A percentile compares a stretch with the other conserved stretches of the same genome.
phyloP scores from a whole-genome alignment of 1,284 basidiomycete genomes.

The Neotropicomus parvogracilis region DNA sequence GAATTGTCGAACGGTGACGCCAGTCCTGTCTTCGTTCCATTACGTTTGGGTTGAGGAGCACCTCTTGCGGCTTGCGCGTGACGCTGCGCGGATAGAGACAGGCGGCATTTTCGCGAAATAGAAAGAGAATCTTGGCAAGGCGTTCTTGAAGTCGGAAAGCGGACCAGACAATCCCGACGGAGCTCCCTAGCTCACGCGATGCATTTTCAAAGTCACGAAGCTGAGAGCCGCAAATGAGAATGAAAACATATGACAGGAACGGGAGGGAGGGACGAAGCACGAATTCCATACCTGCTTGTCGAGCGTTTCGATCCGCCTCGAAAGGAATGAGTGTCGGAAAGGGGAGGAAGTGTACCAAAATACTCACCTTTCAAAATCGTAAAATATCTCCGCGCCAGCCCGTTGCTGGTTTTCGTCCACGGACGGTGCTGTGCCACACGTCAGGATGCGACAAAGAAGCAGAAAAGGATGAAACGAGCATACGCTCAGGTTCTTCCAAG shows the following conservation, averaged over 20 bases:
- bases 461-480: background rate
- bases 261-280: too few relatives aligned
- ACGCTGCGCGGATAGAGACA: slow-evolving; percentile 32
- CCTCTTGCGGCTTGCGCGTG: slow-evolving; percentile 24
- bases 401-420: slow-evolving; percentile 27
- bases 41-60: slow-evolving; percentile 28
- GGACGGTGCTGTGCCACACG: slow-evolving; percentile 15
- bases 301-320: slow-evolving; percentile 30
- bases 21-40: slow-evolving; percentile 27
- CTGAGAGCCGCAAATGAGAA: slow-evolving; percentile 9
- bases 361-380: slow-evolving; percentile 24
- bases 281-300: slow-evolving; percentile 30
- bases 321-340: background rate
- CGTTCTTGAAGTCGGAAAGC: slow-evolving; percentile 33
- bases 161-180: slow-evolving; percentile 34
- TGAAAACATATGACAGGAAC: background rate
- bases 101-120: slow-evolving; percentile 35
- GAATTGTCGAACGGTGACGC: slow-evolving; percentile 20
- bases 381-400: slow-evolving; percentile 23
- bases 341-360: background rate
- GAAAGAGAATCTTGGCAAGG: slow-evolving; percentile 31
- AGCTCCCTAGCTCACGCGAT: slow-evolving; percentile 34
- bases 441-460: background rate
- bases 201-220: slow-evolving; percentile 35
- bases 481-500: slow-evolving; percentile 22